A percentile compares a stretch with the other conserved stretches of the same genome.
These are phyloP conservation scores for Holtermannia corniformis DNA, from an alignment of 768 basidiomycete genomes.

Conservation along the genomic window DNA sequence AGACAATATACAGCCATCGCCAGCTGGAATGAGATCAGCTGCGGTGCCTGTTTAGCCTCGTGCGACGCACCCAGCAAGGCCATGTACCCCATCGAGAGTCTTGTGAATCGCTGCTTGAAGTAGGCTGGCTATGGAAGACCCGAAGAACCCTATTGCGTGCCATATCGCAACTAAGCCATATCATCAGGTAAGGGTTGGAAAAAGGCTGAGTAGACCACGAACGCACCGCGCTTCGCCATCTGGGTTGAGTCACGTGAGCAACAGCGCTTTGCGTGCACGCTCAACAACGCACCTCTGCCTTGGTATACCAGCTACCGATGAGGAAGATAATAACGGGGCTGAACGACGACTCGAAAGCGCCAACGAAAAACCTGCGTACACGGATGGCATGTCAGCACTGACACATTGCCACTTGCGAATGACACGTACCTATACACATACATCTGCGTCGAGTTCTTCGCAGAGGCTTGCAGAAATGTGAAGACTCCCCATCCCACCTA, in stretches of 20 bases:
- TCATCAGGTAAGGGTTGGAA: no score
- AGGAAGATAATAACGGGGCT: constrained; percentile 13
- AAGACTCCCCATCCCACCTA: constrained; percentile 16
- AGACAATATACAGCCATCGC: constrained; percentile 23
- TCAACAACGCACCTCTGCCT: no score
- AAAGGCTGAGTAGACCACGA: no score
- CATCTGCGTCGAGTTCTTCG: constrained; percentile 11
- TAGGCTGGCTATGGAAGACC: constrained; percentile 11
- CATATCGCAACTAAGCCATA: constrained; percentile 15
- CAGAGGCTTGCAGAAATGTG: constrained; percentile 20
- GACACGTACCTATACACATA: constrained; percentile 17
- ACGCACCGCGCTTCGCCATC: no score
- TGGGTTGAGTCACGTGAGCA: no score
- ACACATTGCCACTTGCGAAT: neutral
- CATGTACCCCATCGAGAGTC: constrained; percentile 10
- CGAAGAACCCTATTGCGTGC: constrained; percentile 8
- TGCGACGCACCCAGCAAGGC: constrained; percentile 15
- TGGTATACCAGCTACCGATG: constrained; percentile 17
- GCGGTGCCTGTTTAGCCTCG: no score
- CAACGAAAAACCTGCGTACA: constrained; percentile 12
- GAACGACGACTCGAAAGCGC: constrained; percentile 15
- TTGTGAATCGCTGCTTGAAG: constrained; percentile 19
- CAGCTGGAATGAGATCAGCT: no score
- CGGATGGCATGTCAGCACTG: constrained; percentile 2
- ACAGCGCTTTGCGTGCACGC: no score